Percentiles rank a stretch among this genome's conserved stretches.
phyloP scores from a whole-genome alignment of 2,329 filamentous ascomycete genomes.

The Sphaceloma murrayae region DNA sequence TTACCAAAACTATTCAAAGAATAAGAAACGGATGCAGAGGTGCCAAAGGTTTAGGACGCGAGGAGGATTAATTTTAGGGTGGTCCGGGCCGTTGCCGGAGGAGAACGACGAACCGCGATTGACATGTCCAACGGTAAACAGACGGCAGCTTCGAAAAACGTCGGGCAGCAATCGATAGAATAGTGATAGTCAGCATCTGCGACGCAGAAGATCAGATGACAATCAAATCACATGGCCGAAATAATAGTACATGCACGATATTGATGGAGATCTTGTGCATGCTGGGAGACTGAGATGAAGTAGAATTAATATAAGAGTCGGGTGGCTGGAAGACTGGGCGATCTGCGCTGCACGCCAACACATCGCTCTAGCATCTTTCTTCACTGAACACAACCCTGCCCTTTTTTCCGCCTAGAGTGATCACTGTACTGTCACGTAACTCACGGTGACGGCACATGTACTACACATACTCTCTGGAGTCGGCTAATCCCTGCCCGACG shows the following conservation, averaged over 20 bases:
- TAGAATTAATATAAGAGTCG: no score
- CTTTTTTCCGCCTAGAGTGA: no score
- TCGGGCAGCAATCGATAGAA: constrained; percentile 1
- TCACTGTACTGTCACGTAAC: not conserved
- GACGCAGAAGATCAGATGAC: no score
- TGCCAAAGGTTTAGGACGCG: no score
- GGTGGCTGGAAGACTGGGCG: constrained; percentile 9
- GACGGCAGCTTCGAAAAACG: not conserved
- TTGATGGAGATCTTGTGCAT: no score
- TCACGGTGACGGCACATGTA: not conserved
- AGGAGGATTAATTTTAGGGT: not conserved
- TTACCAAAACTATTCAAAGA: no score
- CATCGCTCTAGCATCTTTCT: constrained; percentile 3
- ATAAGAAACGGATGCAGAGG: no score
- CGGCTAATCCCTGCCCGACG: not conserved
- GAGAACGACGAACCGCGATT: constrained; percentile 12
- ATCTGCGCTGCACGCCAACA: constrained; percentile 14
- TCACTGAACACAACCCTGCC: no score
- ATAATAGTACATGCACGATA: no score
- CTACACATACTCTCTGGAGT: no score
- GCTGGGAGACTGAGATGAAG: not conserved
- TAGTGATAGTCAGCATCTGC: not conserved
- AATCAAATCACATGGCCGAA: no score
- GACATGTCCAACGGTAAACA: constrained; percentile 11
- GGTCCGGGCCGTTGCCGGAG: constrained; percentile 17